Evolutionary conservation across 2,329 filamentous ascomycete genomes (phyloP).

Genomic region (Aureobasidium musti): DNA sequence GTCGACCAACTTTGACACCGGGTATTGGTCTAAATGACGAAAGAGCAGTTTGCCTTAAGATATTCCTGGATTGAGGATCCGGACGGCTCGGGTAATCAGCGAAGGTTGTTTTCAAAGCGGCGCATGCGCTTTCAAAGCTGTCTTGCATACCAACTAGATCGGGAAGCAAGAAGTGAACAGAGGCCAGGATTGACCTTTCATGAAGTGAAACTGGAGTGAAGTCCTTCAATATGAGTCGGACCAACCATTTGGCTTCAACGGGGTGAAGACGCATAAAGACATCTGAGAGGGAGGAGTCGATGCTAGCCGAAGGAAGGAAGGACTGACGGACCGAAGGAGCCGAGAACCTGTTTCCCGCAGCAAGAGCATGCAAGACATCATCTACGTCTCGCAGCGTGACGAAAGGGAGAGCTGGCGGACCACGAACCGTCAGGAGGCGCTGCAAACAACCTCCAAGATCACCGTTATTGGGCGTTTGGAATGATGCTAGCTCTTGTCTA

Average conservation of each 20-base stretch:
- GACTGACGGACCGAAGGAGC: conserved; percentile 58
- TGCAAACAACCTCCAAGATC: conserved; percentile 75
- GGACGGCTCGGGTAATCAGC: conserved; percentile 44
- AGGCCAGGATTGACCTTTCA: conserved; percentile 55
- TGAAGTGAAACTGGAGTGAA: conserved; percentile 69
- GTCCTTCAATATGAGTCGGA: conserved; percentile 75
- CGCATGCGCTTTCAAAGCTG: conserved; percentile 63
- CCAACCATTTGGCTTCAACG: conserved; percentile 82
- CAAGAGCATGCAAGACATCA: conserved; percentile 62
- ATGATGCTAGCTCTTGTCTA: conserved; percentile 62
- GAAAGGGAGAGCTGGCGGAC: conserved; percentile 37
- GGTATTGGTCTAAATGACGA: conserved; percentile 44
- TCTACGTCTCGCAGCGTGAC: conserved; percentile 76
- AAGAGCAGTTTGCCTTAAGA: conserved; percentile 45
- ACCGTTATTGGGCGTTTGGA: conserved; percentile 58
- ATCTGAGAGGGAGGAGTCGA: conserved; percentile 39
- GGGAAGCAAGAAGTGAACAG: conserved; percentile 70
- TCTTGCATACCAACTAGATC: conserved; percentile 69
- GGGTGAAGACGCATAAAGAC: conserved; percentile 59
- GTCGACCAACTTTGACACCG: conserved; percentile 51
- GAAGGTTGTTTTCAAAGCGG: conserved; percentile 53
- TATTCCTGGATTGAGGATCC: conserved; percentile 38
- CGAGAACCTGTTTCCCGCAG: conserved; percentile 70
- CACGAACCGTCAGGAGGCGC: conserved; percentile 62
- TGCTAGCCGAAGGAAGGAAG: conserved; percentile 12